Evolutionary conservation across 495 filamentous ascomycete species (phyloP).

Genomic region (Aspergillus campestris): DNA sequence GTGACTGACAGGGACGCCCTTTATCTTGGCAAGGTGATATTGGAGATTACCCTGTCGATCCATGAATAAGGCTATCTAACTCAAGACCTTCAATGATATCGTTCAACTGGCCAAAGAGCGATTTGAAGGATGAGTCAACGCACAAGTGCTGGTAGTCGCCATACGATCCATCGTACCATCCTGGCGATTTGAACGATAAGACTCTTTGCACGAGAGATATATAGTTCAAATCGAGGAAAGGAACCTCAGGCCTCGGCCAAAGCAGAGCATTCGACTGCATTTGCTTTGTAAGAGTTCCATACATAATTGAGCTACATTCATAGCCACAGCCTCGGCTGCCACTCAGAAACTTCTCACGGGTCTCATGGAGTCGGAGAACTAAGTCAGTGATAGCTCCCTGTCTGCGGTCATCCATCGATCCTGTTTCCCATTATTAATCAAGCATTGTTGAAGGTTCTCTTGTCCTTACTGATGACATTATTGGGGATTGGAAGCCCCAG

Average conservation of each 20-base stretch:
- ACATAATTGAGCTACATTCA: slow-evolving; percentile 25
- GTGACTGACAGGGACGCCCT: too few relatives aligned
- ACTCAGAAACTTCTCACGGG: slow-evolving; percentile 9
- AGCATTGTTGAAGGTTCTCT: neutral
- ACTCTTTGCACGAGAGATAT: slow-evolving; percentile 5
- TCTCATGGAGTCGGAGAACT: slow-evolving; percentile 9
- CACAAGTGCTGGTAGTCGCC: too few relatives aligned
- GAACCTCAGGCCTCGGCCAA: slow-evolving; percentile 13
- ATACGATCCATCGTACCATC: neutral
- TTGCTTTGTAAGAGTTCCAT: slow-evolving; percentile 18
- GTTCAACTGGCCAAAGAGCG: too few relatives aligned
- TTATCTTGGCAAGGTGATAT: too few relatives aligned
- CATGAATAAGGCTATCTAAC: too few relatives aligned
- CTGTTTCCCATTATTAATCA: slow-evolving; percentile 7
- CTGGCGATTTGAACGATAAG: slow-evolving; percentile 11
- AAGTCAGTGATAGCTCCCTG: slow-evolving; percentile 10
- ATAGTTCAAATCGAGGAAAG: slow-evolving; percentile 15
- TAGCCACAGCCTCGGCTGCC: slow-evolving; percentile 13
- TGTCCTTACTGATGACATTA: slow-evolving; percentile 15
- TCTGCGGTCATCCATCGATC: slow-evolving; percentile 11
- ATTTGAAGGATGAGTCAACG: too few relatives aligned
- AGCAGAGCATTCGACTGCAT: slow-evolving; percentile 17
- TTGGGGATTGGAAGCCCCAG: slow-evolving; percentile 23
- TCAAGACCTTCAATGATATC: too few relatives aligned
- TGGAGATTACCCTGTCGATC: too few relatives aligned